phyloP scores from a whole-genome alignment of 139 green algal genomes.

The Protoeuglena noctilucae region DNA sequence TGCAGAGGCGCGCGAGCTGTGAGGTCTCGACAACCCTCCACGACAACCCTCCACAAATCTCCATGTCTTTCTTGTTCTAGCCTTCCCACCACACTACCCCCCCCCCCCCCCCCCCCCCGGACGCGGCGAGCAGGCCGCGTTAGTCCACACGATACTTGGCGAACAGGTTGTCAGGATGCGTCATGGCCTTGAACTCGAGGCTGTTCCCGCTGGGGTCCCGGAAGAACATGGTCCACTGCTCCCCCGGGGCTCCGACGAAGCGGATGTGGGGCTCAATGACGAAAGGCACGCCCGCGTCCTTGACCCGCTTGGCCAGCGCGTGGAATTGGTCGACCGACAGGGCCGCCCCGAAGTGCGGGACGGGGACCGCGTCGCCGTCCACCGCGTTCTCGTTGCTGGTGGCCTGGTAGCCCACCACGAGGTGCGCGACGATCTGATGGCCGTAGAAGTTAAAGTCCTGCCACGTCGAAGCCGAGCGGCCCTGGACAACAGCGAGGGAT shows the following conservation, averaged over 20 bases:
- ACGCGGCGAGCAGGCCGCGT: too few relatives aligned
- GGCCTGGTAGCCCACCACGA: slow-evolving; percentile 45
- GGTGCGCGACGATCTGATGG: slow-evolving; percentile 57
- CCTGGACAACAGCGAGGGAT: slow-evolving; percentile 1
- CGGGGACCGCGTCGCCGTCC: slow-evolving; percentile 66
- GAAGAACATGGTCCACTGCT: slow-evolving; percentile 81
- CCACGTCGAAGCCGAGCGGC: slow-evolving; percentile 25
- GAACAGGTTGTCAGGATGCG: slow-evolving; percentile 71
- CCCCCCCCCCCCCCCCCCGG: too few relatives aligned
- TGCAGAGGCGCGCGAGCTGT: too few relatives aligned
- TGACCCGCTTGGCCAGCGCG: slow-evolving; percentile 33
- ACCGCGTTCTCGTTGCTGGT: slow-evolving; percentile 18
- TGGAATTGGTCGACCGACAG: slow-evolving; percentile 51
- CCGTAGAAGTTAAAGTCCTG: slow-evolving; percentile 65
- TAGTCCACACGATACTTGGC: slow-evolving; percentile 60
- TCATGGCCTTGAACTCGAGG: slow-evolving; percentile 90
- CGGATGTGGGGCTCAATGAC: slow-evolving; percentile 62
- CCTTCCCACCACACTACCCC: too few relatives aligned
- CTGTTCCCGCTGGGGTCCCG: slow-evolving; percentile 60
- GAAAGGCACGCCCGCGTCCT: slow-evolving; percentile 31
- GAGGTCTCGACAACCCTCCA: too few relatives aligned
- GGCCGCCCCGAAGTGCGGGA: slow-evolving; percentile 65
- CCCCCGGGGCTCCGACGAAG: slow-evolving; percentile 40
- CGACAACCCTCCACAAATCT: too few relatives aligned
- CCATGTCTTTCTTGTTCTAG: too few relatives aligned